phyloP scores from a whole-genome alignment of 78 protist genomes.

The Dictyostelium intermedium region DNA sequence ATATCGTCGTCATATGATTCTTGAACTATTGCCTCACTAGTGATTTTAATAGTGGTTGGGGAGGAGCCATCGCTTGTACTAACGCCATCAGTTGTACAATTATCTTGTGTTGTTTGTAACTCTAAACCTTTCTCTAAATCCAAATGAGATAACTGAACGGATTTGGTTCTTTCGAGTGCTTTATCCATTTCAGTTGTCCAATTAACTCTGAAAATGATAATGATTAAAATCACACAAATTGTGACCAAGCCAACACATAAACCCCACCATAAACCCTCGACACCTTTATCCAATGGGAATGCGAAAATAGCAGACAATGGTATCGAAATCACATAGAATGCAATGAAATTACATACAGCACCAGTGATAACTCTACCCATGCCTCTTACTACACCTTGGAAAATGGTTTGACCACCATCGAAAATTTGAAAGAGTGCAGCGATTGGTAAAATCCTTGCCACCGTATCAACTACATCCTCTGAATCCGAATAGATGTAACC shows the following conservation, averaged over 20 bases:
- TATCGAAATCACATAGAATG: slow-evolving; percentile 53
- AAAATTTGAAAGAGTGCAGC: slow-evolving; percentile 63
- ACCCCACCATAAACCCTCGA: slow-evolving; percentile 79
- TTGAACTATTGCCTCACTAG: not conserved
- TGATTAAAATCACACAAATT: slow-evolving; percentile 4
- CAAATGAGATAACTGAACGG: not conserved
- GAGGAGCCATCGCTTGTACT: not conserved
- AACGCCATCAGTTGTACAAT: not conserved
- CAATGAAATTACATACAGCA: slow-evolving; percentile 51
- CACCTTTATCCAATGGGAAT: slow-evolving; percentile 29
- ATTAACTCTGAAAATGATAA: slow-evolving; percentile 15
- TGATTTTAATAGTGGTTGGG: not conserved
- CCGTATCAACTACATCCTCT: slow-evolving; percentile 7
- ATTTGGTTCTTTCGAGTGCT: slow-evolving; percentile 5
- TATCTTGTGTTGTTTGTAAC: not conserved
- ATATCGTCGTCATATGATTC: not conserved
- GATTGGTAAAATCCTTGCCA: slow-evolving; percentile 12
- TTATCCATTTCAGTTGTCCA: not conserved
- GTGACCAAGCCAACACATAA: slow-evolving; percentile 52
- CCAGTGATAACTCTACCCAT: slow-evolving; percentile 63
- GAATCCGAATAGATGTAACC: slow-evolving; percentile 33
- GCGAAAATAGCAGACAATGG: slow-evolving; percentile 22
- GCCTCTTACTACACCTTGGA: slow-evolving; percentile 74
- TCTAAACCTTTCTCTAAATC: not conserved
- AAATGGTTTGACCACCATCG: slow-evolving; percentile 78